These are phyloP conservation scores for Artemisia argyi DNA, from an alignment of 129 eudicot species.

Conservation along the genomic window DNA sequence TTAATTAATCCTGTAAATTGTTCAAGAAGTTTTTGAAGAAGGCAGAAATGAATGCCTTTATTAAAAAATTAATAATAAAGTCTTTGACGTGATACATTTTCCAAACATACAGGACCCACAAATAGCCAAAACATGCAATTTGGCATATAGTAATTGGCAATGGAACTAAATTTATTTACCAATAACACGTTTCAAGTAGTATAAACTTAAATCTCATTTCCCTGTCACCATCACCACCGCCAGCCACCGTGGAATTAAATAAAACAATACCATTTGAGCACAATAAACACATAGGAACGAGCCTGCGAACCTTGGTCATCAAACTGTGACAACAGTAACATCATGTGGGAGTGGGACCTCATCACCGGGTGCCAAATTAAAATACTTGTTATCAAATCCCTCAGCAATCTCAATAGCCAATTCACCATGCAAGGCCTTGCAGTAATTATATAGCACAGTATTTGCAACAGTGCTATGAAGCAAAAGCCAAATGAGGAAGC, in stretches of 20 bases:
- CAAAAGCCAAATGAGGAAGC: conserved; percentile 42
- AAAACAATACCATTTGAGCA: neutral
- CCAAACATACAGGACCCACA: too few species aligned
- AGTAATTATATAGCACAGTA: conserved; percentile 63
- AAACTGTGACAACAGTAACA: conserved; percentile 42
- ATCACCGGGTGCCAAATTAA: conserved; percentile 61
- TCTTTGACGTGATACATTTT: too few species aligned
- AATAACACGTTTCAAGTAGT: too few species aligned
- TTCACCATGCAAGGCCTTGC: conserved; percentile 73
- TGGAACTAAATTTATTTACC: too few species aligned
- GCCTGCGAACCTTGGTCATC: conserved; percentile 24
- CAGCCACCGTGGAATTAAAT: neutral
- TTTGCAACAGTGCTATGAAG: conserved; percentile 40
- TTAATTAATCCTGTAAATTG: too few species aligned
- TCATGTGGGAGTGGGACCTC: conserved; percentile 65
- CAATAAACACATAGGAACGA: neutral
- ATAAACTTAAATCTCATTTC: too few species aligned
- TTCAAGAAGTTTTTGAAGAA: too few species aligned
- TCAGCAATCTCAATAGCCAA: conserved; percentile 59
- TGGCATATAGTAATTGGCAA: too few species aligned
- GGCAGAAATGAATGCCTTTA: too few species aligned
- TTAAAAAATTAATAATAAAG: too few species aligned
- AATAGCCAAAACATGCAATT: too few species aligned
- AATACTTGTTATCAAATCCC: conserved; percentile 54
- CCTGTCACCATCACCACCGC: neutral